These are phyloP conservation scores for Echites panduratus DNA, from an alignment of 257 asterid genomes.

Conservation along the genomic window DNA sequence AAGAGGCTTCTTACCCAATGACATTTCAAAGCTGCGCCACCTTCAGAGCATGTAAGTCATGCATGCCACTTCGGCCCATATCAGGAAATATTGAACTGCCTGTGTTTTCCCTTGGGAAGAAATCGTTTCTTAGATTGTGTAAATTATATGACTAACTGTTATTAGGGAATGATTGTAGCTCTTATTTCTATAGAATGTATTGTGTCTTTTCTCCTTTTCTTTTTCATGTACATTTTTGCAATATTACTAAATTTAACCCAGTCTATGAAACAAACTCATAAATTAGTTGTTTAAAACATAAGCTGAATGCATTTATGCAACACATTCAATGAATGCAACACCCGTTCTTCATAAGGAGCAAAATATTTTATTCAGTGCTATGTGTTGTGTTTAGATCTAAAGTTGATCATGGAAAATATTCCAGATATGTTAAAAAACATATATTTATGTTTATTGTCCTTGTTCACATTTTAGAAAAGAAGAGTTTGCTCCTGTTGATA, in stretches of 20 bases:
- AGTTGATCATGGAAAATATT: background rate
- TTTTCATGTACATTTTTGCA: background rate
- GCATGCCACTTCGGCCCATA: background rate
- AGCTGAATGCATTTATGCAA: too few species aligned
- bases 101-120: background rate
- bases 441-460: background rate
- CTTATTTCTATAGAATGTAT: background rate
- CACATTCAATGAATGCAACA: background rate
- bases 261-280: too few species aligned
- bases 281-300: too few species aligned
- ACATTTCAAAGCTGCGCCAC: slow-evolving; percentile 64
- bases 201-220: background rate
- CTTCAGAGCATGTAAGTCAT: slow-evolving; percentile 93
- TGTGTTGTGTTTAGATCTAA: background rate
- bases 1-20: slow-evolving; percentile 73
- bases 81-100: background rate
- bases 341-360: background rate
- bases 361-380: background rate
- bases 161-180: background rate
- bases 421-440: background rate
- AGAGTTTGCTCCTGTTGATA: background rate
- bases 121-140: background rate
- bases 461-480: background rate
- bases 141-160: background rate
- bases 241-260: background rate